Percentiles rank a stretch among this genome's conserved stretches.
These are phyloP conservation scores for Ceratocystis alfenasii DNA, from an alignment of 2,329 filamentous ascomycete species.

Conservation along the genomic window DNA sequence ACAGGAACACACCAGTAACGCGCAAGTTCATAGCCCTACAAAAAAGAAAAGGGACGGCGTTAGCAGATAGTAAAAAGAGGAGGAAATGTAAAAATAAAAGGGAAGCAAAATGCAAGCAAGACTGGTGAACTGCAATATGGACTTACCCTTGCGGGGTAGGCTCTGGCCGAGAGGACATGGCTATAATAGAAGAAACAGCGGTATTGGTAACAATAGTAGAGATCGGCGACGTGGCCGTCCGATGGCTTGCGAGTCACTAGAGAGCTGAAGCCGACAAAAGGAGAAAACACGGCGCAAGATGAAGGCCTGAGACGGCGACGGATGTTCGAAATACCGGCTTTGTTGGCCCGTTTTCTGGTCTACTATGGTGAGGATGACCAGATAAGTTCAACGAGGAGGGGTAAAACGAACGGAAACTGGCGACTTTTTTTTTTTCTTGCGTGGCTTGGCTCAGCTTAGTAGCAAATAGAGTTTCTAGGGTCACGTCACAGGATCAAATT, in stretches of 20 bases:
- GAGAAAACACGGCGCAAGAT: neutral
- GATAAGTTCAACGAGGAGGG: neutral
- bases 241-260: neutral
- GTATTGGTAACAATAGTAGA: neutral
- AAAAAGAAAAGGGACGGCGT: slow-evolving; percentile 24
- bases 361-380: neutral
- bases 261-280: neutral
- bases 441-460: neutral
- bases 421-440: neutral
- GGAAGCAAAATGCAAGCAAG: neutral
- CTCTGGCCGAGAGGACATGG: slow-evolving; percentile 19
- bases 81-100: neutral
- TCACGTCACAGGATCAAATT: slow-evolving; percentile 6
- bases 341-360: no score
- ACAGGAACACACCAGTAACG: slow-evolving; percentile 66
- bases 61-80: slow-evolving; percentile 26
- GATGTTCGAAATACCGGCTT: no score
- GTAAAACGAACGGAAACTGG: slow-evolving; percentile 9
- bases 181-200: neutral
- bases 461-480: slow-evolving; percentile 10
- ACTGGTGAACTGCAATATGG: slow-evolving; percentile 22
- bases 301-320: no score
- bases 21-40: slow-evolving; percentile 72
- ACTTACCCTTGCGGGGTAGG: slow-evolving; percentile 20
- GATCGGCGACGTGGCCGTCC: neutral